Evolutionary conservation across 1,139 yeast genomes (phyloP), one percentile per base, ranked within the genome.

Genomic region (Hyphopichia buzzinii): DNA sequence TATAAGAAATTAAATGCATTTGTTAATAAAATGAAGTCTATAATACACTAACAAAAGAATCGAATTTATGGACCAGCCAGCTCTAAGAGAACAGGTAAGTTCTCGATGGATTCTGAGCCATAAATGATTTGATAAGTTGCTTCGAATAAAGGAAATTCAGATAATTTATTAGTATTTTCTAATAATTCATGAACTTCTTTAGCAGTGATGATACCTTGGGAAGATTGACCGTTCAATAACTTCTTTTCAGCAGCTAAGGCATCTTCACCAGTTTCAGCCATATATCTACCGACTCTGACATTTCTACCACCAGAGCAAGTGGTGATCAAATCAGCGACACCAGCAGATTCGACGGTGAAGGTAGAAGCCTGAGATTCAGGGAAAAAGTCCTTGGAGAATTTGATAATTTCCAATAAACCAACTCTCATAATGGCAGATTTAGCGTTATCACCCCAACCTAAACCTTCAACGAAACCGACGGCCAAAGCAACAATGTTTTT

Each of bases 381-480:
- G 74, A 82, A 81, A 57, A 77, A 77, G 47, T 76, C 75, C 46
- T 58, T 57, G 52, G 75, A 72, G 52, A 71, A 71, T 46, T 59
- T 66, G 59, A 88, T 84, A 66, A 83, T 87, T 68, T 90, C 97
- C 54, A 82, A 74, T 40, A 90, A 65, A 34, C 97, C 97, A 49
- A 94, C 81, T 69, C 97, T 81, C 90, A 89, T 88, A 52, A 90
- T 79, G 35, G 97, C 97, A 35, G 96, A 85, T 65, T 89, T 87
- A 49, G 97, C 96, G 58, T 90, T 90, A 67, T 88, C 96, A 59
- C 97, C 97, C 97, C 97, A 90, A 39, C 95, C 96, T 43, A 84
- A 76, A 50, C 97, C 97, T 65, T 87, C 96, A 43, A 89, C 96
- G 57, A 89, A 85, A 37, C 97, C 97, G 39, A 94, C 96, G 39